Evolutionary conservation across 2,329 filamentous ascomycete genomes (phyloP).

Genomic region (Fonsecaea nubica): DNA sequence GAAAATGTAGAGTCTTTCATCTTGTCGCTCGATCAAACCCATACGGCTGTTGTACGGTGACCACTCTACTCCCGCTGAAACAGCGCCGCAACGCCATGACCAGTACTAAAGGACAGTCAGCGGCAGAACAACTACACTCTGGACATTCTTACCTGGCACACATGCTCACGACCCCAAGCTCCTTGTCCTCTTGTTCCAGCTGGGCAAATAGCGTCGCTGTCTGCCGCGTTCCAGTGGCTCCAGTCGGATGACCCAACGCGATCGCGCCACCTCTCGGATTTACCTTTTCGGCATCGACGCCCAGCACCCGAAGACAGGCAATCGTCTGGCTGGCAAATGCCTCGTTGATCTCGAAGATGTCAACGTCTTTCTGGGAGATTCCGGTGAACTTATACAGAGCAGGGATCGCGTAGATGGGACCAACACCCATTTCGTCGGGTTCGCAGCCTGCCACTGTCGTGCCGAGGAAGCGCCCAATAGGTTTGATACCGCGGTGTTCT

Average conservation of each 20-base stretch:
- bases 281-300: background rate
- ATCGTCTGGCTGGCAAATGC: slow-evolving; percentile 70
- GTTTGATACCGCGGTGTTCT: background rate
- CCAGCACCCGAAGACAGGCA: background rate
- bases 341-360: slow-evolving; percentile 93
- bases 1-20: too few relatives aligned
- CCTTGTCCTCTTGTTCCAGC: slow-evolving; percentile 1
- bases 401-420: slow-evolving; percentile 63
- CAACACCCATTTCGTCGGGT: slow-evolving; percentile 81
- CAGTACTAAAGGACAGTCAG: background rate
- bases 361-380: slow-evolving; percentile 78
- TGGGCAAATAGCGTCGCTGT: slow-evolving; percentile 6
- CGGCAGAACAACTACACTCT: too few relatives aligned
- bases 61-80: background rate
- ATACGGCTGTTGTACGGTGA: too few relatives aligned
- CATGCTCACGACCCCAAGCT: background rate
- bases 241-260: slow-evolving; percentile 7
- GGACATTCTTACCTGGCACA: background rate
- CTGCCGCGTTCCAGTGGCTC: slow-evolving; percentile 5
- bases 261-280: background rate
- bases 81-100: background rate
- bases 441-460: slow-evolving; percentile 82
- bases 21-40: too few relatives aligned
- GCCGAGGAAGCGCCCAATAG: slow-evolving; percentile 26
- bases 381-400: slow-evolving; percentile 84